Percentiles rank a stretch among this genome's conserved stretches.
Evolutionary conservation across 1,284 basidiomycete species (phyloP).

Genomic region (Thelephora terrestris): DNA sequence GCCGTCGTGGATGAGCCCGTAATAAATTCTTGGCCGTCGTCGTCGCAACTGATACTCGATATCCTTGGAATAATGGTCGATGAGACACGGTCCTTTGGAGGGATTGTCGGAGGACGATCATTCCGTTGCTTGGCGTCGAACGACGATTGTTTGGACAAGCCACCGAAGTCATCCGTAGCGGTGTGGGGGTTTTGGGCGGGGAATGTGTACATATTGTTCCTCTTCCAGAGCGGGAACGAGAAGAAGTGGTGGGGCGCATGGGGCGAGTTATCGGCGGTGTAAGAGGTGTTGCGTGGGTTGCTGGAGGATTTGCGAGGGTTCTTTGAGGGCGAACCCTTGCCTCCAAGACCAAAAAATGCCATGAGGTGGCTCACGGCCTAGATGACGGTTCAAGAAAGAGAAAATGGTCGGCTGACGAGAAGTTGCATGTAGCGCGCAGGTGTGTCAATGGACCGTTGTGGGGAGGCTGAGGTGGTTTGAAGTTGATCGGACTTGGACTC

Average conservation of each 20-base stretch:
- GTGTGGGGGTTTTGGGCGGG: slow-evolving; percentile 15
- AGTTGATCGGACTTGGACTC: background rate
- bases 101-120: slow-evolving; percentile 56
- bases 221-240: slow-evolving; percentile 55
- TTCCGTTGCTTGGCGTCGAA: slow-evolving; percentile 24
- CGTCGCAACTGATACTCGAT: no score
- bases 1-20: no score
- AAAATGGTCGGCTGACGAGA: background rate
- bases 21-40: no score
- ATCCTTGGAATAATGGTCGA: background rate
- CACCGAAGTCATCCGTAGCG: slow-evolving; percentile 21
- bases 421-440: background rate
- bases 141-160: slow-evolving; percentile 16
- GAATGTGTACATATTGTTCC: slow-evolving; percentile 27
- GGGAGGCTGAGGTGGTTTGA: background rate
- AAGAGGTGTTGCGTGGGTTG: slow-evolving; percentile 27
- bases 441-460: background rate
- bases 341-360: slow-evolving; percentile 24
- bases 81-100: slow-evolving; percentile 6
- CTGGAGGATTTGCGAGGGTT: slow-evolving; percentile 12
- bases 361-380: slow-evolving; percentile 25
- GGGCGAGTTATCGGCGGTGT: slow-evolving; percentile 9
- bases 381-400: background rate
- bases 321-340: slow-evolving; percentile 19
- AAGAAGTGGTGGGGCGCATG: slow-evolving; percentile 30